phyloP scores from a whole-genome alignment of 208 protist species.

The Acanthamoeba triangularis region DNA sequence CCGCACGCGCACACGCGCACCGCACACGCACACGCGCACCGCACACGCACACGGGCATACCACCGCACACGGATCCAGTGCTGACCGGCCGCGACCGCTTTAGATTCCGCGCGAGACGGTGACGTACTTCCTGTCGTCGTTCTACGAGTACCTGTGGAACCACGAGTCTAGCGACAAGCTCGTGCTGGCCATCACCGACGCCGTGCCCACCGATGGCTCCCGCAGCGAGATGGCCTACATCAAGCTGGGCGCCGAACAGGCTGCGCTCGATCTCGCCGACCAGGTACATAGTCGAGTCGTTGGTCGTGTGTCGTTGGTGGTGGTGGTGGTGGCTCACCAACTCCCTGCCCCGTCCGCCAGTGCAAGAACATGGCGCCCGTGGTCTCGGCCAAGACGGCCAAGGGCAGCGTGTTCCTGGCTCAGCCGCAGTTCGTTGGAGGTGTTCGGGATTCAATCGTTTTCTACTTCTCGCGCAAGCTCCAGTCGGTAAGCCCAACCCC shows the following conservation, averaged over 20 bases:
- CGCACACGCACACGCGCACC: neutral
- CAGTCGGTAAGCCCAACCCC: neutral
- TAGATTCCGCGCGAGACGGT: neutral
- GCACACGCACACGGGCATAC: too few species aligned
- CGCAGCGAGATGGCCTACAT: conserved; percentile 20
- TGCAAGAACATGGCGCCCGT: conserved; percentile 34
- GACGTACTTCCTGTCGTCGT: conserved; percentile 18
- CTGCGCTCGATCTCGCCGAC: conserved; percentile 22
- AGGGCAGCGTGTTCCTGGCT: conserved; percentile 5
- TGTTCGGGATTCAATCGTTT: conserved; percentile 41
- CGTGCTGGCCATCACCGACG: conserved; percentile 28
- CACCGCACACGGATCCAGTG: neutral
- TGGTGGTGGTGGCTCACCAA: neutral
- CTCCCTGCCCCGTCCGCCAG: neutral
- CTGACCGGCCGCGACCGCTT: neutral
- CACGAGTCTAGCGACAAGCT: conserved; percentile 25
- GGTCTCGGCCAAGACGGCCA: neutral
- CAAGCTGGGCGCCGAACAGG: conserved; percentile 34
- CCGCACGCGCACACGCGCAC: neutral
- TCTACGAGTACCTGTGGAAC: conserved; percentile 47
- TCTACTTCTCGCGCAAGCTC: conserved; percentile 56
- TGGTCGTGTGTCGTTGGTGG: too few species aligned
- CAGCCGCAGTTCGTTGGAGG: conserved; percentile 45
- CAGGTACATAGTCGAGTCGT: neutral
- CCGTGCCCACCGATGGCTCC: conserved; percentile 49